Conservation (phyloP, 345 rosid species). For the Melastoma malabathricum region DNA sequence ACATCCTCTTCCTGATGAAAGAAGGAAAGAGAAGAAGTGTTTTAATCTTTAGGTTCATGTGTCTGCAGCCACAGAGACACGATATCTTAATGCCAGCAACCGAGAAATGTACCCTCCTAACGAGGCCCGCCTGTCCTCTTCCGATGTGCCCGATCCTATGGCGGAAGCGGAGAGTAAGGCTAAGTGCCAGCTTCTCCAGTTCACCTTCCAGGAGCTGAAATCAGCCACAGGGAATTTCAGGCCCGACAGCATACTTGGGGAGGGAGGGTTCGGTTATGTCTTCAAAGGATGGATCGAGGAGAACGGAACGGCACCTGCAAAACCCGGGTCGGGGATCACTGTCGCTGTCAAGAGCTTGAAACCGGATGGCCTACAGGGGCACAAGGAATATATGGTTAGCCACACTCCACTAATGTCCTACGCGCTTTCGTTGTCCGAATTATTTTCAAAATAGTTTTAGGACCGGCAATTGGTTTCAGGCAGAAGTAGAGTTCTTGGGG, state of each 20-base stretch:
- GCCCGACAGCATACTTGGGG: slow-evolving; percentile 81
- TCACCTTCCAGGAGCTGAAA: slow-evolving; percentile 60
- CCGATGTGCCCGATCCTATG: slow-evolving; percentile 26
- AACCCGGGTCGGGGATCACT: slow-evolving; percentile 72
- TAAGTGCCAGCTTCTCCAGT: slow-evolving; percentile 46
- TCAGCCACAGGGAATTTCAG: slow-evolving; percentile 73
- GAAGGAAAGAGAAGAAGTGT: no score
- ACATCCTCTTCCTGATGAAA: no score
- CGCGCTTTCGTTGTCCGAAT: slow-evolving; percentile 8
- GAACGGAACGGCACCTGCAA: slow-evolving; percentile 67
- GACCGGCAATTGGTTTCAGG: slow-evolving; percentile 36
- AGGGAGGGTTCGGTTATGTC: slow-evolving; percentile 77
- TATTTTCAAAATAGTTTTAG: slow-evolving; percentile 8
- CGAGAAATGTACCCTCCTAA: slow-evolving; percentile 43
- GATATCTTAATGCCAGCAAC: slow-evolving; percentile 71
- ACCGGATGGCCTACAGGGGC: slow-evolving; percentile 87
- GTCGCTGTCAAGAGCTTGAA: slow-evolving; percentile 82
- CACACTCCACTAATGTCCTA: slow-evolving; percentile 4
- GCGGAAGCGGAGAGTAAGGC: slow-evolving; percentile 15
- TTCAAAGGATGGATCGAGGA: slow-evolving; percentile 84
- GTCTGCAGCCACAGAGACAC: slow-evolving; percentile 46
- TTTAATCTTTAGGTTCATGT: not conserved
- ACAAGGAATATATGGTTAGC: slow-evolving; percentile 84
- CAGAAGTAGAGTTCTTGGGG: slow-evolving; percentile 87
- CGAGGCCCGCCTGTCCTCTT: slow-evolving; percentile 36